Conservation (phyloP, 1,284 basidiomycete genomes). For the Pseudozyma sp. region DNA sequence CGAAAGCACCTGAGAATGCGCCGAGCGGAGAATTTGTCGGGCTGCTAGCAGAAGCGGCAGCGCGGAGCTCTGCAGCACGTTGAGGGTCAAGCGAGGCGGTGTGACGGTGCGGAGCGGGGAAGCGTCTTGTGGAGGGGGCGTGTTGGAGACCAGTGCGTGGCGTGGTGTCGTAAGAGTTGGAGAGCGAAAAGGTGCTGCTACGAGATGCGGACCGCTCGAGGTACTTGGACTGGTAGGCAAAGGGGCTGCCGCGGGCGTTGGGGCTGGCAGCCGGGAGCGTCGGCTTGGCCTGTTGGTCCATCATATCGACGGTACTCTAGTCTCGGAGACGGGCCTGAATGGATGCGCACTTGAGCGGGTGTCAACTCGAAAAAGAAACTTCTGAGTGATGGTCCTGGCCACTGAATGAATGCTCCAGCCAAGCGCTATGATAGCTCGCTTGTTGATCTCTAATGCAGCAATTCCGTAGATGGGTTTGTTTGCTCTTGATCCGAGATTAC, state of each 20-base stretch:
- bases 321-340: no score
- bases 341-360: no score
- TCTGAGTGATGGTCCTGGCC: no score
- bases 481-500: no score
- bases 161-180: conserved; percentile 21
- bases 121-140: conserved; percentile 51
- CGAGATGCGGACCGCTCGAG: conserved; percentile 60
- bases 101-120: conserved; percentile 60
- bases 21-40: conserved; percentile 20
- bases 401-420: no score
- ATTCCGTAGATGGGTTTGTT: no score
- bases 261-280: conserved; percentile 49
- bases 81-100: conserved; percentile 57
- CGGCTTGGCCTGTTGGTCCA: conserved; percentile 49
- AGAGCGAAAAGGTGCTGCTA: conserved; percentile 58
- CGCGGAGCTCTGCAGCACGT: conserved; percentile 45
- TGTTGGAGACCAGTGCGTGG: conserved; percentile 32
- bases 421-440: no score
- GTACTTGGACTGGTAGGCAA: conserved; percentile 63
- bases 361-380: no score
- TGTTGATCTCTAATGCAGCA: no score
- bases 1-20: conserved; percentile 20
- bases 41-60: conserved; percentile 24
- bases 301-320: conserved; percentile 16
- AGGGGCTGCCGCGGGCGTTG: conserved; percentile 53